Evolutionary conservation across 2,329 filamentous ascomycete species (phyloP).

Genomic region (Rhexocercosporidium sp.): DNA sequence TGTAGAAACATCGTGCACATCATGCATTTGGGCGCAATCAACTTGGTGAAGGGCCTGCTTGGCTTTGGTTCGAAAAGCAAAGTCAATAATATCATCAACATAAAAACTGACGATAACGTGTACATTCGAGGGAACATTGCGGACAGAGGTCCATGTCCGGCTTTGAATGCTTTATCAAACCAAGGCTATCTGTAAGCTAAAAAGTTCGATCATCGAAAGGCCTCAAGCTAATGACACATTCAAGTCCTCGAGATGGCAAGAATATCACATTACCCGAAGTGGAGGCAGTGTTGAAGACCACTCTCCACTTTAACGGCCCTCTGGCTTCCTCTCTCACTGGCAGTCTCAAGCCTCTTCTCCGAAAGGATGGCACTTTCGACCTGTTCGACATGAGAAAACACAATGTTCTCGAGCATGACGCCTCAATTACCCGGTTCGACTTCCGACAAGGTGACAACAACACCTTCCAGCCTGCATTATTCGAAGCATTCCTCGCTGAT

Average conservation of each 20-base stretch:
- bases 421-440: slow-evolving; percentile 23
- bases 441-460: slow-evolving; percentile 24
- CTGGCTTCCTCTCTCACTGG: slow-evolving; percentile 9
- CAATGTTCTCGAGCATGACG: slow-evolving; percentile 26
- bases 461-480: slow-evolving; percentile 22
- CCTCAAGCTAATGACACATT: not conserved
- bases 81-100: not conserved
- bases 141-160: slow-evolving; percentile 26
- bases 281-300: slow-evolving; percentile 9
- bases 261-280: slow-evolving; percentile 22
- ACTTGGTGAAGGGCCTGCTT: slow-evolving; percentile 19
- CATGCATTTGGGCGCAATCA: slow-evolving; percentile 18
- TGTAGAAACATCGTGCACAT: not conserved
- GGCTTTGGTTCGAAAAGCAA: slow-evolving; percentile 10
- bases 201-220: not conserved
- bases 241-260: slow-evolving; percentile 28
- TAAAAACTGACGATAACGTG: slow-evolving; percentile 9
- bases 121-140: slow-evolving; percentile 20
- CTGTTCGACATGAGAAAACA: slow-evolving; percentile 22
- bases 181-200: slow-evolving; percentile 26
- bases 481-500: slow-evolving; percentile 22
- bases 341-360: slow-evolving; percentile 16
- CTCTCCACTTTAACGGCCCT: slow-evolving; percentile 16
- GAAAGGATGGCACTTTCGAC: slow-evolving; percentile 27
- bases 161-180: slow-evolving; percentile 26